These are phyloP conservation scores for Hondaea fermentalgiana DNA, from an alignment of 108 stramenopile genomes.

Conservation along the genomic window DNA sequence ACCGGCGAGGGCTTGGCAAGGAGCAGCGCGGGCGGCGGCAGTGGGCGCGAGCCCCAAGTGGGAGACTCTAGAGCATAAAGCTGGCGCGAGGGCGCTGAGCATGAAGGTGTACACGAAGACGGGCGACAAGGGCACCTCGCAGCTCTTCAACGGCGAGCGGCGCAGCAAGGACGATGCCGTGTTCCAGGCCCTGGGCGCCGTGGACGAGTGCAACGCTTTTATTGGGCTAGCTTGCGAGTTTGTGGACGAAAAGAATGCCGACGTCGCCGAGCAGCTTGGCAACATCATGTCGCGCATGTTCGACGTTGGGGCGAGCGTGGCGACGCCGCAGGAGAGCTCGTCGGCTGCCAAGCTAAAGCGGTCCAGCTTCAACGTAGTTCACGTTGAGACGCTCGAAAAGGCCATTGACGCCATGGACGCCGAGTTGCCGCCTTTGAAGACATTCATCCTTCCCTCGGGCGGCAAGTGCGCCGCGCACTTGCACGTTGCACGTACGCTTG, in stretches of 20 bases:
- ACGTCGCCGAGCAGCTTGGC: not conserved
- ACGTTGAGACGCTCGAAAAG: not conserved
- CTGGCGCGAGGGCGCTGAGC: not conserved
- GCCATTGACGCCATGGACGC: constrained; percentile 24
- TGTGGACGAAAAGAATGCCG: not conserved
- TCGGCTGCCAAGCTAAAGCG: not conserved
- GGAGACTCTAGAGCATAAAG: too few species aligned
- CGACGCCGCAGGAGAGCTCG: not conserved
- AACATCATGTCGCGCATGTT: constrained; percentile 14
- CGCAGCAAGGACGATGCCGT: not conserved
- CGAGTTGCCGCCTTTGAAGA: not conserved
- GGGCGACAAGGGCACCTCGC: constrained; percentile 26
- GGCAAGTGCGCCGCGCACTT: constrained; percentile 20
- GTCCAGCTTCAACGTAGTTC: not conserved
- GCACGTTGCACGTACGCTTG: constrained; percentile 13
- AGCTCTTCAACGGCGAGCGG: constrained; percentile 19
- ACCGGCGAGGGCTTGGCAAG: too few species aligned
- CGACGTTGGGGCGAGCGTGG: constrained; percentile 22
- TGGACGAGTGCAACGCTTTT: constrained; percentile 20
- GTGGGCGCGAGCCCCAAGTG: too few species aligned
- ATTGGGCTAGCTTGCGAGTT: constrained; percentile 18
- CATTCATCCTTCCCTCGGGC: constrained; percentile 25
- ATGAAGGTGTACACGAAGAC: constrained; percentile 30
- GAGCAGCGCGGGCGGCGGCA: too few species aligned
- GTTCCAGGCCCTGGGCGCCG: constrained; percentile 18